phyloP scores from a whole-genome alignment of 2,329 filamentous ascomycete species.

The Penicillium brevicompactum region DNA sequence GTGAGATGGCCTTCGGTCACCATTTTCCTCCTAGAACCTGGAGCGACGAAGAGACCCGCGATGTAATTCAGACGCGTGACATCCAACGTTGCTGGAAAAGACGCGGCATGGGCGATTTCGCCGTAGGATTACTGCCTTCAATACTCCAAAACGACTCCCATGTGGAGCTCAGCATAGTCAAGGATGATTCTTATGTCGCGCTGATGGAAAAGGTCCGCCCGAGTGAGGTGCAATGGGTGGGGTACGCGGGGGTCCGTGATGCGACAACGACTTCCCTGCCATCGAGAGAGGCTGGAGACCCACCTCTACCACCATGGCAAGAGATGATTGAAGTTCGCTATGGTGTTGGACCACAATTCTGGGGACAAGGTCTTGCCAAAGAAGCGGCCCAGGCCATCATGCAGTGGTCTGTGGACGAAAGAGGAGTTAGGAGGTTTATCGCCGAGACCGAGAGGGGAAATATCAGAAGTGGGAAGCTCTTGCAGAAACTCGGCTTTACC shows the following conservation, averaged over 20 bases:
- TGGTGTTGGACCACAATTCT: slow-evolving; percentile 22
- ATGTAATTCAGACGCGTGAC: slow-evolving; percentile 19
- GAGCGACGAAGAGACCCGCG: slow-evolving; percentile 19
- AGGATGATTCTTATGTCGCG: not conserved
- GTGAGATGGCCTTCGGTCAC: slow-evolving; percentile 22
- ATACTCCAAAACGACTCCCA: not conserved
- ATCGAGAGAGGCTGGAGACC: slow-evolving; percentile 10
- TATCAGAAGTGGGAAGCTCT: slow-evolving; percentile 20
- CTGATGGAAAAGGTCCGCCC: slow-evolving; percentile 2
- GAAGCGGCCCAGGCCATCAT: slow-evolving; percentile 25
- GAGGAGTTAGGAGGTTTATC: slow-evolving; percentile 25
- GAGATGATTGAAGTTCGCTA: slow-evolving; percentile 33
- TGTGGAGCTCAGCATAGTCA: not conserved
- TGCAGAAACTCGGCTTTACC: slow-evolving; percentile 28
- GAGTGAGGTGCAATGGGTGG: slow-evolving; percentile 17
- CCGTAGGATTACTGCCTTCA: slow-evolving; percentile 15
- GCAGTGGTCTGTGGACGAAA: slow-evolving; percentile 21
- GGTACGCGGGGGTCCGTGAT: slow-evolving; percentile 26
- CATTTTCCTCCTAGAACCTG: slow-evolving; percentile 17
- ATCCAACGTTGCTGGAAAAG: slow-evolving; percentile 16
- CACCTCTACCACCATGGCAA: slow-evolving; percentile 18
- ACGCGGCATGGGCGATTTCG: slow-evolving; percentile 18
- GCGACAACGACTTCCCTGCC: slow-evolving; percentile 23
- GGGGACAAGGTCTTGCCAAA: slow-evolving; percentile 27
- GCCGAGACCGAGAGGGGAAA: slow-evolving; percentile 30